Conservation (phyloP, 1,284 basidiomycete species). For the Fomitopsis schrenkii region DNA sequence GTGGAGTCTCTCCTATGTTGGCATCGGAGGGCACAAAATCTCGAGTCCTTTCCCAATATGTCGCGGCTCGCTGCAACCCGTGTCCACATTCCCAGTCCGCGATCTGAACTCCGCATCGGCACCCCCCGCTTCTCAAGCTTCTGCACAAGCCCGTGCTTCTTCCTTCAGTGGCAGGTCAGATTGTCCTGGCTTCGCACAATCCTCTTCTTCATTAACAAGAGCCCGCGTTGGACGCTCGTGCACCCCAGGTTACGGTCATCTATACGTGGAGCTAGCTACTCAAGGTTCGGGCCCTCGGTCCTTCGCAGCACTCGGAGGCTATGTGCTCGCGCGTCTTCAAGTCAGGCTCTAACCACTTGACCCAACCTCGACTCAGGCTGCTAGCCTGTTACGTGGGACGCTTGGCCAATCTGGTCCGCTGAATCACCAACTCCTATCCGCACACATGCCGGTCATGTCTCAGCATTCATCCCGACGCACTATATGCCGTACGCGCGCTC, state of each 20-base stretch:
- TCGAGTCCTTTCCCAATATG: background rate
- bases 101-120: background rate
- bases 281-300: background rate
- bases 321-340: background rate
- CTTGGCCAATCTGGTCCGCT: background rate
- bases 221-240: background rate
- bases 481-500: background rate
- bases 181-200: background rate
- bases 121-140: background rate
- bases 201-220: background rate
- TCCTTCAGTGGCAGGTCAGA: background rate
- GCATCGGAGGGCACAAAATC: background rate
- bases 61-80: background rate
- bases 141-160: background rate
- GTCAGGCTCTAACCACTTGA: background rate
- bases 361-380: background rate
- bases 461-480: no score
- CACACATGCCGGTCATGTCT: background rate
- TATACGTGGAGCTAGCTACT: background rate
- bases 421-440: background rate
- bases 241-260: background rate
- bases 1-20: background rate
- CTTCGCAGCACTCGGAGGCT: background rate
- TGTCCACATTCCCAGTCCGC: background rate
- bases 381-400: background rate